Percentiles rank a stretch among this genome's conserved stretches.
These are phyloP conservation scores for Castanopsis chinensis DNA, from an alignment of 306 rosid species.

Conservation along the genomic window DNA sequence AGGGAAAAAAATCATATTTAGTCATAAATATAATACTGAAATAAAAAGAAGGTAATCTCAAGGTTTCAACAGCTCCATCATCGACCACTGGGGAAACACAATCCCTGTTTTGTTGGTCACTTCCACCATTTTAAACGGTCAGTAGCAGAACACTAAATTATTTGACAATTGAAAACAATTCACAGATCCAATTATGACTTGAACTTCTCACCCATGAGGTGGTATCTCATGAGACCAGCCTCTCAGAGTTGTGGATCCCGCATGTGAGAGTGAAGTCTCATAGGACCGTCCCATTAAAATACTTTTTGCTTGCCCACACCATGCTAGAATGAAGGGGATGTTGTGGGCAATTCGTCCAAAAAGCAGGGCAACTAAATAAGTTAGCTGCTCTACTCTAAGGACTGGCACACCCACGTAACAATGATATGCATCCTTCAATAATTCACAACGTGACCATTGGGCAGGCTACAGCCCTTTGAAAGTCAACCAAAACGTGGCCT, in stretches of 20 bases:
- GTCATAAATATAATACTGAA: background rate
- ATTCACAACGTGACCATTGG: too few relatives aligned
- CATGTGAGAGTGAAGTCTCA: too few relatives aligned
- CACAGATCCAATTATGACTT: background rate
- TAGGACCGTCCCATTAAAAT: too few relatives aligned
- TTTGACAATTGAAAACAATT: background rate
- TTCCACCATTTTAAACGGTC: background rate
- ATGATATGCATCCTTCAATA: too few relatives aligned
- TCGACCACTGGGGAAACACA: background rate
- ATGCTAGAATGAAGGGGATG: background rate
- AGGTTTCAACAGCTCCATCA: slow-evolving; percentile 9
- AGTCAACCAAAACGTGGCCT: background rate
- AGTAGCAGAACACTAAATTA: background rate
- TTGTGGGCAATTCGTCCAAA: background rate
- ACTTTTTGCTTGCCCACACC: background rate
- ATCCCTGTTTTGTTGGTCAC: background rate
- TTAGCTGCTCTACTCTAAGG: background rate
- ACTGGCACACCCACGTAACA: too few relatives aligned
- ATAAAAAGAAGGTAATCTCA: background rate
- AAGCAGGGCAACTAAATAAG: background rate
- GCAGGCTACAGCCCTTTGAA: too few relatives aligned
- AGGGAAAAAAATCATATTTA: background rate
- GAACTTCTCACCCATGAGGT: background rate
- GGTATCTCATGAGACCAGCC: too few relatives aligned
- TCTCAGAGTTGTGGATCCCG: too few relatives aligned